phyloP scores from a whole-genome alignment of 805 yeast genomes.

The Teunomyces kruisii region DNA sequence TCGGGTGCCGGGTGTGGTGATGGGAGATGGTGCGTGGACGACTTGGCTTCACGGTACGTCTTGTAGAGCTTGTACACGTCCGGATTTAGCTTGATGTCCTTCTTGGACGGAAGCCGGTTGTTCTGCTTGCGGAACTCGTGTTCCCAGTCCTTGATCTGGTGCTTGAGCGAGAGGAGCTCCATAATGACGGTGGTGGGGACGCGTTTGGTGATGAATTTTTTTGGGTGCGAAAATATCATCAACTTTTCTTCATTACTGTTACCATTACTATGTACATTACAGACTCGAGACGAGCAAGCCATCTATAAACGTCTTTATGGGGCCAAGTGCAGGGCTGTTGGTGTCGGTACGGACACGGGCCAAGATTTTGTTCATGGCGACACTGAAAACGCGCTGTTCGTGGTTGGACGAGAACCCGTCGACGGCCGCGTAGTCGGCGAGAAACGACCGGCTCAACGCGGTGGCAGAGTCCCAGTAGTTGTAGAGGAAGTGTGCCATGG shows the following conservation, averaged over 20 bases:
- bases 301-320: constrained; percentile 32
- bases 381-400: constrained; percentile 22
- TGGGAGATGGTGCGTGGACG: not conserved
- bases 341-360: constrained; percentile 31
- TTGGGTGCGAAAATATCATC: not conserved
- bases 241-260: not conserved
- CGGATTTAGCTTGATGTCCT: constrained; percentile 32
- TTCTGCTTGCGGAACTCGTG: constrained; percentile 26
- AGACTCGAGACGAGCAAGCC: not conserved
- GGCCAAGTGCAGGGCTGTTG: constrained; percentile 42
- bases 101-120: constrained; percentile 31
- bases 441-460: constrained; percentile 23
- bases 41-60: constrained; percentile 20
- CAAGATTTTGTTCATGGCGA: constrained; percentile 21
- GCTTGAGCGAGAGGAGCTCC: constrained; percentile 17
- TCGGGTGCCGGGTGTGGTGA: too few relatives aligned
- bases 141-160: constrained; percentile 42
- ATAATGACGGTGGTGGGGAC: not conserved
- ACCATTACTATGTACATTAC: constrained; percentile 5
- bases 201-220: not conserved
- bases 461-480: constrained; percentile 28
- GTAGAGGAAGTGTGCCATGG: constrained; percentile 27
- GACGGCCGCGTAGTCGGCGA: constrained; percentile 17
- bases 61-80: constrained; percentile 33
- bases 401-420: constrained; percentile 18